Base-by-base conservation (phyloP, 148 eudicot genomes). In the Silene latifolia region DNA sequence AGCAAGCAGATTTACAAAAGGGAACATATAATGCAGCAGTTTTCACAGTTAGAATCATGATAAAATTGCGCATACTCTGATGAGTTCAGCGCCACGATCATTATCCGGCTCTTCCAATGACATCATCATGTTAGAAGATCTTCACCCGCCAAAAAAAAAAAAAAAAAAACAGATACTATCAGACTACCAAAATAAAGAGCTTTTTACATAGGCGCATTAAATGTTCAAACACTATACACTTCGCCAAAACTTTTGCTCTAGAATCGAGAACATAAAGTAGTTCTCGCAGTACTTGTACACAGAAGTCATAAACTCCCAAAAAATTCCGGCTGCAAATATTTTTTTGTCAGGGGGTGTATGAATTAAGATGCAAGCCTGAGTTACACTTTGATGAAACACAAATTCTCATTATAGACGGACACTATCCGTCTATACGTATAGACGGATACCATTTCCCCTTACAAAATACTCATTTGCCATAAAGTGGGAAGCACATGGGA, bases 41-140 rank as follows among this genome's bases (percentile, higher is more conserved):
- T 51, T 51, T 15, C 56, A 51, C 15, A 11, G 9, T 15, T 51
- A 13, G 56, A 51, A 51, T 51, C 17, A 13, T 51, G 56, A 11
- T 51, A 51, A 11, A 15, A 51, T 51, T 12, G 20, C 44, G 70
- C 24, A 39, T 8, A 9, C 24, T 42, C 24, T 39, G 51, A 8
- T 11, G 70, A 39, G 48, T 35, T 66, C 70, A 66, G 12, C 51
- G 14, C 70, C 35, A 23, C 3, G 59, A 69, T 48, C 59, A 68
- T 46, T 68, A 25, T 25, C 11, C 71, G 2, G 54, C 15, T 10
- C 8, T 14, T 51, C 19, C 60, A 53, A 53, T 53, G 21, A 1
- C 12, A 70, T 23, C 42, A 53, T 23, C 73, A 27, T 27, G 29
- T 70, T 17, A 15, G 47, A 59, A 70, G 11, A 24, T 24, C 17